phyloP scores from a whole-genome alignment of 2,329 filamentous ascomycete species.

The Clarireedia monteithiana region DNA sequence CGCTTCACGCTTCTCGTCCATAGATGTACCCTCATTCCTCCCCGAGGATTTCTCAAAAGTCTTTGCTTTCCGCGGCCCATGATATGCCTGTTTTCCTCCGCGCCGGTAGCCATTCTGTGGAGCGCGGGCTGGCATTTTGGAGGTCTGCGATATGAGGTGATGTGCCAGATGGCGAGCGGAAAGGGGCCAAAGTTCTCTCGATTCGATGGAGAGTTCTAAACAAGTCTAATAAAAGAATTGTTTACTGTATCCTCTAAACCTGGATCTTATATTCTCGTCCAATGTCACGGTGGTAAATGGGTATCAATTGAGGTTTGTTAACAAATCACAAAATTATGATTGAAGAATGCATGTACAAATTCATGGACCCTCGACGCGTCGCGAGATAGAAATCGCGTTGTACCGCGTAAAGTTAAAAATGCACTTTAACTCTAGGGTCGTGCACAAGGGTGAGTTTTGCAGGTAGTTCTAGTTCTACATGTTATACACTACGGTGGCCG shows the following conservation, averaged over 20 bases:
- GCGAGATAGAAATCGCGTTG: slow-evolving; percentile 1
- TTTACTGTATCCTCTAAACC: not conserved
- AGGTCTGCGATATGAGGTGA: slow-evolving; percentile 6
- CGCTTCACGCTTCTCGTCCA: slow-evolving; percentile 88
- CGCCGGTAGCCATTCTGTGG: slow-evolving; percentile 61
- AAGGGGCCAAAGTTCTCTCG: not conserved
- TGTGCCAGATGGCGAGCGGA: not conserved
- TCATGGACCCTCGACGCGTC: not conserved
- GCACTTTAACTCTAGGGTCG: too few species aligned
- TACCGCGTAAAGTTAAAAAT: slow-evolving; percentile 4
- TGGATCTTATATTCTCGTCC: not conserved
- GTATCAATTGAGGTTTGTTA: not conserved
- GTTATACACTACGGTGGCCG: not conserved
- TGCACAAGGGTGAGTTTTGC: too few species aligned
- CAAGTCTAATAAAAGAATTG: slow-evolving; percentile 27
- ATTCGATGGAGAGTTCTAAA: slow-evolving; percentile 8
- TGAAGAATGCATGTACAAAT: not conserved
- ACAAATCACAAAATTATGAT: slow-evolving; percentile 7
- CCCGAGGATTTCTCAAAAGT: slow-evolving; percentile 73
- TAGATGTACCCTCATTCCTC: slow-evolving; percentile 76
- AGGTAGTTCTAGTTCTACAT: too few species aligned
- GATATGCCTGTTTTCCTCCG: slow-evolving; percentile 60
- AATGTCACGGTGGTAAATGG: not conserved
- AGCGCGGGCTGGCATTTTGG: slow-evolving; percentile 50
- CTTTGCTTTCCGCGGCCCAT: slow-evolving; percentile 60